phyloP scores from a whole-genome alignment of 345 rosid species.

The Hirschfeldia incana region DNA sequence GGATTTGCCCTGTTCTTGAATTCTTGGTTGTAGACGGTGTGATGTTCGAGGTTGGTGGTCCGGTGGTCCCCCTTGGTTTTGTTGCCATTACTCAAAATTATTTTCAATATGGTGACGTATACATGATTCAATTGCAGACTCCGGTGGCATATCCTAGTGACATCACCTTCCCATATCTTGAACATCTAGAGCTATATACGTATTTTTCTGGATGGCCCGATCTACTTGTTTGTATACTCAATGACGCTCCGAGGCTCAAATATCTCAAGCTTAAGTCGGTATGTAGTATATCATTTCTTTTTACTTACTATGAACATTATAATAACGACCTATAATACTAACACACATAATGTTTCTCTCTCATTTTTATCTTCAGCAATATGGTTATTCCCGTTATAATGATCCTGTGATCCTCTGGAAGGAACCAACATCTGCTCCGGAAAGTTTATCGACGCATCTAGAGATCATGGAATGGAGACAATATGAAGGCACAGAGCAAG shows the following conservation, averaged over 20 bases:
- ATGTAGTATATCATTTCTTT: neutral
- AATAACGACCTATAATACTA: too few relatives aligned
- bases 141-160: neutral
- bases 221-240: neutral
- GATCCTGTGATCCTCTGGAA: neutral
- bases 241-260: neutral
- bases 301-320: too few relatives aligned
- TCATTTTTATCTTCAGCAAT: neutral
- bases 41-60: neutral
- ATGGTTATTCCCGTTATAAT: neutral
- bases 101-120: neutral
- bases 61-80: neutral
- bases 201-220: neutral
- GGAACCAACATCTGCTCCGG: slow-evolving; percentile 3
- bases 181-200: neutral
- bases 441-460: slow-evolving; percentile 3
- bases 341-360: neutral
- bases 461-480: slow-evolving; percentile 24
- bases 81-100: neutral
- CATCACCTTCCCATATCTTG: neutral
- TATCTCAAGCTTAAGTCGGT: neutral
- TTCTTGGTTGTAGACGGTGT: neutral
- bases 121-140: neutral
- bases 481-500: slow-evolving; percentile 16
- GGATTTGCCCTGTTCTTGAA: neutral